phyloP scores from a whole-genome alignment of 2,329 filamentous ascomycete genomes.

The Tolypocladium tropicale region DNA sequence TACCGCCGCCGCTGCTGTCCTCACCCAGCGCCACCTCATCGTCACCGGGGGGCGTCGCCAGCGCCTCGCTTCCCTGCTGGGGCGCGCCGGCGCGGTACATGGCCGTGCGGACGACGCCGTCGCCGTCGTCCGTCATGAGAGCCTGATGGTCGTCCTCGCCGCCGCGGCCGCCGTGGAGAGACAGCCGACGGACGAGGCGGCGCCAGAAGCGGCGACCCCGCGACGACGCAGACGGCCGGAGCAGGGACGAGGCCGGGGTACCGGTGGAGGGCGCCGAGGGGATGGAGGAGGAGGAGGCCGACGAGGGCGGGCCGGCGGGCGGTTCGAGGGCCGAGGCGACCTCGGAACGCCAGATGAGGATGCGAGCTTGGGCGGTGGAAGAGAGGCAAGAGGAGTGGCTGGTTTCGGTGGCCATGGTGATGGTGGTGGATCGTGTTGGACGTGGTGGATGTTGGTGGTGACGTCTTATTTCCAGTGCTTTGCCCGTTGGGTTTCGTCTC shows the following conservation, averaged over 20 bases:
- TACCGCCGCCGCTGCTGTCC: slow-evolving; percentile 14
- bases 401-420: not conserved
- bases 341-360: slow-evolving; percentile 41
- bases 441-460: no score
- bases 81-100: slow-evolving; percentile 21
- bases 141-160: slow-evolving; percentile 5
- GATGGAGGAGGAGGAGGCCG: slow-evolving; percentile 14
- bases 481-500: not conserved
- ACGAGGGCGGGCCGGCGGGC: slow-evolving; percentile 12
- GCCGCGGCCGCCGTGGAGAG: slow-evolving; percentile 6
- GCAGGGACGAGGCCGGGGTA: slow-evolving; percentile 20
- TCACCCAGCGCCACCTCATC: slow-evolving; percentile 10
- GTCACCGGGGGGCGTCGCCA: slow-evolving; percentile 9
- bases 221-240: slow-evolving; percentile 11
- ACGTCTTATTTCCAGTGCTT: not conserved
- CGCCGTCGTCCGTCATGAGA: slow-evolving; percentile 2
- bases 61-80: slow-evolving; percentile 2
- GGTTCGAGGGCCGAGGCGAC: slow-evolving; percentile 25
- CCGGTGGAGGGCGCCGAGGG: slow-evolving; percentile 17
- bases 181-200: slow-evolving; percentile 11
- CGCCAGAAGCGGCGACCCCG: slow-evolving; percentile 13
- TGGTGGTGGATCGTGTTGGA: no score
- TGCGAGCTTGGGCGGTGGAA: slow-evolving; percentile 26
- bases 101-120: slow-evolving; percentile 16
- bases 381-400: slow-evolving; percentile 14